Conservation (phyloP, 2,329 filamentous ascomycete species). For the Verticillium nonalfalfae region DNA sequence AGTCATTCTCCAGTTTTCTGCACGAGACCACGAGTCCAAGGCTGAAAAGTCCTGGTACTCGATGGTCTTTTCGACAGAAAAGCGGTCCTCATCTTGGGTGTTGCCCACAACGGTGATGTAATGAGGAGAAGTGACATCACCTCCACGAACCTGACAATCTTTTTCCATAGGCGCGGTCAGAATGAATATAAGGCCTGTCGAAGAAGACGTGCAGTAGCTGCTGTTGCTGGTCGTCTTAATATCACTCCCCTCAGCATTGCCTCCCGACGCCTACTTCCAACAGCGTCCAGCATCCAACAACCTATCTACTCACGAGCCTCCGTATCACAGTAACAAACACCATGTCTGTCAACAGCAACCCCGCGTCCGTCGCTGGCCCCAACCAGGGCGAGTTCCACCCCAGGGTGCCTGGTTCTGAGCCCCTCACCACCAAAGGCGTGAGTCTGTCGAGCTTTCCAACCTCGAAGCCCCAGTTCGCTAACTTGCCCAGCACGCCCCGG, state of each 20-base stretch:
- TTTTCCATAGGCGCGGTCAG: background rate
- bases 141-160: background rate
- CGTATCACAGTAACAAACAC: conserved; percentile 4
- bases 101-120: background rate
- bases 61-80: background rate
- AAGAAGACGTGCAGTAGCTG: background rate
- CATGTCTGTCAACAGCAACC: conserved; percentile 39
- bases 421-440: conserved; percentile 48
- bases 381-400: conserved; percentile 48
- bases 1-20: background rate
- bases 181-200: background rate
- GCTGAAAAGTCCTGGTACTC: background rate
- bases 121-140: background rate
- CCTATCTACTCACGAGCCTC: background rate
- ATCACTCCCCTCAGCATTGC: background rate
- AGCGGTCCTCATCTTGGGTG: background rate
- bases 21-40: background rate
- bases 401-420: conserved; percentile 41
- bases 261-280: background rate
- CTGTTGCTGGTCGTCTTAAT: background rate
- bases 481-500: conserved; percentile 53
- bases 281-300: background rate
- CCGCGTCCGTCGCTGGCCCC: conserved; percentile 37
- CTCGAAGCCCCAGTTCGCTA: conserved; percentile 6
- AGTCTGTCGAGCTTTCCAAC: conserved; percentile 17